These are phyloP conservation scores for Zea luxurians DNA, from an alignment of 176 grass and related monocot genomes.

Conservation along the genomic window DNA sequence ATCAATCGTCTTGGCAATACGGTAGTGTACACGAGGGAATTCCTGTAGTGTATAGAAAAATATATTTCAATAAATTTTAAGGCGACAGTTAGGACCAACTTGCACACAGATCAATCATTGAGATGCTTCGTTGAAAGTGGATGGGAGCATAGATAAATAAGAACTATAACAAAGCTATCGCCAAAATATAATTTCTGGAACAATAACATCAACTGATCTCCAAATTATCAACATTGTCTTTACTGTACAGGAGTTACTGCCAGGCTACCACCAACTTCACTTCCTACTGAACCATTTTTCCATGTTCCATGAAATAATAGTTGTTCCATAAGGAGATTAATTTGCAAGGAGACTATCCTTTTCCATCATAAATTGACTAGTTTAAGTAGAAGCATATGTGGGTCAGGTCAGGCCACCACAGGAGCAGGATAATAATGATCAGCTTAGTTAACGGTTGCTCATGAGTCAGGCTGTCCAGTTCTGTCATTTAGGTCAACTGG, in stretches of 20 bases:
- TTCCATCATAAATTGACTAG: background rate
- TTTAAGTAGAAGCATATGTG: conserved; percentile 12
- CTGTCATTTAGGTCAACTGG: too few species aligned
- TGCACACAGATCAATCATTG: conserved; percentile 17
- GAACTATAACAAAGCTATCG: conserved; percentile 1
- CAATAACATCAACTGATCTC: background rate
- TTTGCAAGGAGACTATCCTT: background rate
- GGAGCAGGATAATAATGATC: background rate
- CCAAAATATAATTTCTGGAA: background rate
- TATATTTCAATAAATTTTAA: conserved; percentile 16
- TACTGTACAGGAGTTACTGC: conserved; percentile 8
- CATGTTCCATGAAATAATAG: too few species aligned
- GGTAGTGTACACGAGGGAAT: conserved; percentile 88
- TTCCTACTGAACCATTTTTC: too few species aligned
- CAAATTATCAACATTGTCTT: background rate
- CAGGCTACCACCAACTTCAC: too few species aligned
- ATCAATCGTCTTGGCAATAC: conserved; percentile 82
- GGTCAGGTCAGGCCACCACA: background rate
- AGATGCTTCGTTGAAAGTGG: conserved; percentile 23
- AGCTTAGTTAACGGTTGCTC: background rate
- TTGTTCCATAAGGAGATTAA: too few species aligned
- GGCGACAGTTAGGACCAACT: conserved; percentile 9
- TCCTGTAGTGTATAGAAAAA: conserved; percentile 53
- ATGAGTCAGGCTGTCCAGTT: too few species aligned
- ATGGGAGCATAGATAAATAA: conserved; percentile 21